These are phyloP conservation scores for Linanthus parryae DNA, from an alignment of 148 eudicot species.

Conservation along the genomic window DNA sequence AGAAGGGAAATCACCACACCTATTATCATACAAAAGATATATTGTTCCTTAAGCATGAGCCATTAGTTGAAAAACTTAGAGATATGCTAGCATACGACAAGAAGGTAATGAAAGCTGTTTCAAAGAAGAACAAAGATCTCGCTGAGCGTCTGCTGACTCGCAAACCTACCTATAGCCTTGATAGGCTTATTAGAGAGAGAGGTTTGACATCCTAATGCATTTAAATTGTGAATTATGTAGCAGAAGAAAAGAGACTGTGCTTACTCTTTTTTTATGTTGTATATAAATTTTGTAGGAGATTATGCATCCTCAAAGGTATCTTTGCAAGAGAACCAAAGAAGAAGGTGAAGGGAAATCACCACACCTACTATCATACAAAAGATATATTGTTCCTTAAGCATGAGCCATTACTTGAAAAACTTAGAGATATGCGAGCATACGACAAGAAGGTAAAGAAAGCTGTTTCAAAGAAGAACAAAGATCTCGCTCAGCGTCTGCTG, in stretches of 20 bases:
- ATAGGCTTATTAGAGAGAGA: conserved; percentile 68
- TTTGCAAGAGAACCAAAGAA: conserved; percentile 92
- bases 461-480: conserved; percentile 62
- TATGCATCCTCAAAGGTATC: conserved; percentile 87
- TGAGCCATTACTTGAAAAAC: conserved; percentile 68
- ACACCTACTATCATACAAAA: conserved; percentile 88
- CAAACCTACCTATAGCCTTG: conserved; percentile 57
- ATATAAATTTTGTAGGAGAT: conserved; percentile 38
- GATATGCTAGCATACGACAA: conserved; percentile 60
- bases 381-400: conserved; percentile 72
- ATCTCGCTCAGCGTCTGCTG: conserved; percentile 61
- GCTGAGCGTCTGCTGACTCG: conserved; percentile 57
- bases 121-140: conserved; percentile 75
- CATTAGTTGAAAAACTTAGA: conserved; percentile 62
- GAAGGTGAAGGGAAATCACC: conserved; percentile 95
- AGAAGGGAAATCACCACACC: conserved; percentile 90
- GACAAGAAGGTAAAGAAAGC: conserved; percentile 80
- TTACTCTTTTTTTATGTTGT: neutral
- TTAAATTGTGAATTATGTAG: too few relatives aligned
- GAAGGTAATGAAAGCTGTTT: conserved; percentile 67
- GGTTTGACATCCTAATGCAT: conserved; percentile 29
- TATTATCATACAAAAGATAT: conserved; percentile 92
- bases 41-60: conserved; percentile 70
- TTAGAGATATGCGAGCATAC: conserved; percentile 63
- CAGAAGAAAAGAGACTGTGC: too few relatives aligned